phyloP scores from a whole-genome alignment of 2,329 filamentous ascomycete genomes.

The Xylaria sp. region DNA sequence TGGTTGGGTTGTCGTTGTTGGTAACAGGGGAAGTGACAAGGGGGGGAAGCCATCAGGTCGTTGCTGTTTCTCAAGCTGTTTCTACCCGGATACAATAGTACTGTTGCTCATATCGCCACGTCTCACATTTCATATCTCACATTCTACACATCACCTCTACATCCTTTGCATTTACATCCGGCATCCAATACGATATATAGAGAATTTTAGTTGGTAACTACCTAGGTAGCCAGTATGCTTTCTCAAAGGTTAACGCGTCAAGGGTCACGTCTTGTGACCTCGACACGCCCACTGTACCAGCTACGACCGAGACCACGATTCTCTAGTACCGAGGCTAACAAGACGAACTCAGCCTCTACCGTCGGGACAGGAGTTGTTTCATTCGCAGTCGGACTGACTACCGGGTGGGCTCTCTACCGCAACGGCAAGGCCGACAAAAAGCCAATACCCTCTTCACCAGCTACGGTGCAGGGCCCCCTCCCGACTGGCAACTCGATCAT shows the following conservation, averaged over 20 bases:
- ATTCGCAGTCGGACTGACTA: constrained; percentile 39
- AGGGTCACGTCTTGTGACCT: constrained; percentile 39
- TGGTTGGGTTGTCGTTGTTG: neutral
- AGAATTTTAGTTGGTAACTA: neutral
- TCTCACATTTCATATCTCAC: constrained; percentile 1
- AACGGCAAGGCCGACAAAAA: constrained; percentile 20
- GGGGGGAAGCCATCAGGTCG: neutral
- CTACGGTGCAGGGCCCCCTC: constrained; percentile 12
- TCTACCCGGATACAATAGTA: neutral
- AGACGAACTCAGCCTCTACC: constrained; percentile 27
- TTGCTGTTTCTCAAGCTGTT: neutral
- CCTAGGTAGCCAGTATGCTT: constrained; percentile 35
- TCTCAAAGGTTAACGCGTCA: constrained; percentile 39
- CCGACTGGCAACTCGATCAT: constrained; percentile 10
- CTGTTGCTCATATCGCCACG: neutral
- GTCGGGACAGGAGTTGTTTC: constrained; percentile 31
- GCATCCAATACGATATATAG: neutral
- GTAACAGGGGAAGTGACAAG: neutral
- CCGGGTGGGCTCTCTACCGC: constrained; percentile 34
- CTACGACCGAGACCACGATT: constrained; percentile 37
- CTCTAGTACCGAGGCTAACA: constrained; percentile 39
- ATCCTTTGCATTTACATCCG: neutral
- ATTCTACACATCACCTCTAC: constrained; percentile 1
- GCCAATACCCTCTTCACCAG: constrained; percentile 26
- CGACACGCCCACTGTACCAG: constrained; percentile 31